phyloP scores from a whole-genome alignment of 2,329 filamentous ascomycete species.

The Claviceps quebecensis region DNA sequence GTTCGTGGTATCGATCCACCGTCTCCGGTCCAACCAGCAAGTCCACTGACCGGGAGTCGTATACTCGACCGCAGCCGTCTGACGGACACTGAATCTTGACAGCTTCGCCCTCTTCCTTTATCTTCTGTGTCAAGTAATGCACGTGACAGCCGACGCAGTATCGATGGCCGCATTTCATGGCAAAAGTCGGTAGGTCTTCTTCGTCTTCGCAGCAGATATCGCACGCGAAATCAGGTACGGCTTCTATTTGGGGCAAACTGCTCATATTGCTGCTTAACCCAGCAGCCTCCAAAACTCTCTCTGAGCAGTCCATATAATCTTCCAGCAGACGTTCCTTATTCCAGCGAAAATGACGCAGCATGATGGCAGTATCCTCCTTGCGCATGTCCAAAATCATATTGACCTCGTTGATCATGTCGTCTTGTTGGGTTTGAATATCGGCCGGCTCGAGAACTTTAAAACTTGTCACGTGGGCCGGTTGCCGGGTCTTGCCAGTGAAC shows the following conservation, averaged over 20 bases:
- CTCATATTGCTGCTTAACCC: conserved; percentile 58
- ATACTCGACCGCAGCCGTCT: conserved; percentile 74
- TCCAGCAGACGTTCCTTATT: conserved; percentile 93
- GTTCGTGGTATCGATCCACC: conserved; percentile 56
- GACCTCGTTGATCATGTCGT: conserved; percentile 76
- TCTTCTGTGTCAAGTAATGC: conserved; percentile 85
- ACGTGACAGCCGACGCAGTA: conserved; percentile 89
- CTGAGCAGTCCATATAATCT: conserved; percentile 83
- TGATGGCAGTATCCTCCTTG: conserved; percentile 78
- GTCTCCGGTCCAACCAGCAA: conserved; percentile 51
- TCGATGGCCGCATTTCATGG: conserved; percentile 87
- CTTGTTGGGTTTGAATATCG: conserved; percentile 76
- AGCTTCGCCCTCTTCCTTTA: conserved; percentile 87
- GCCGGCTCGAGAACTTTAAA: conserved; percentile 67
- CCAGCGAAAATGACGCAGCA: conserved; percentile 83
- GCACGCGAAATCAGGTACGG: conserved; percentile 66
- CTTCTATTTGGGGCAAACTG: conserved; percentile 52
- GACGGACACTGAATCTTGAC: conserved; percentile 88
- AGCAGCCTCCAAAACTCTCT: conserved; percentile 68
- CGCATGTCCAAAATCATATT: conserved; percentile 81
- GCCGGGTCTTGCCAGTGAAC: conserved; percentile 57
- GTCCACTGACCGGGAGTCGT: conserved; percentile 79
- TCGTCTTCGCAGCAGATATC: conserved; percentile 95
- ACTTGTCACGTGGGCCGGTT: conserved; percentile 67
- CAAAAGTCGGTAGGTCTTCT: conserved; percentile 64